Base-by-base conservation (phyloP, 345 rosid species). In the Citropsis articulata region DNA sequence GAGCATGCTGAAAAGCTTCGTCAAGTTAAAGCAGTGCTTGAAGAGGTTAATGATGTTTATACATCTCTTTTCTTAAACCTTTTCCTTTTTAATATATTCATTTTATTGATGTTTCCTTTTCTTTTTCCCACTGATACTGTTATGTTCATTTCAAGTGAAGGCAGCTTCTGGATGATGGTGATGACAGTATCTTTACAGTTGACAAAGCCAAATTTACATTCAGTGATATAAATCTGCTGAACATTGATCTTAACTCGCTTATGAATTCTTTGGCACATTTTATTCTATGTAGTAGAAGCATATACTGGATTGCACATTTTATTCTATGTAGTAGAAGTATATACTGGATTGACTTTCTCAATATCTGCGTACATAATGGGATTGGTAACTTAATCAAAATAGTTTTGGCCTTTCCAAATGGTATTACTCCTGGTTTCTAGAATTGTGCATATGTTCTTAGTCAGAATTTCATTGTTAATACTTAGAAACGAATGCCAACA, bases 1-100 rank as follows among this genome's bases (percentile, higher is more conserved):
- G 99, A 97, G 86, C 99, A 97, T 83, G 98, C 98, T 81, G 99
- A 97, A 86, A 97, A 94, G 90, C 94, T 97, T 86, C 97, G 97
- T 50, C 99, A 93, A 85, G 99, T 97, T 62, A 97, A 94, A 90
- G 98, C 95, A 45, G 99, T 94, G 69, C 97, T 97, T 75, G 99
- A 94, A 84, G 99, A 97, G 99, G 99, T 94, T 69, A 60, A n/a
- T 36, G 19, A 48, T 28, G 61, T 55, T 45, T 31, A 42, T 73
- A 63, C 48, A 6, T 42, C 27, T 77, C 33, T 33, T 45, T 22
- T 31, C 12, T 33, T 31, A 59, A 12, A 12, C 13, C 22, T 33
- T 21, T 27, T 36, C 63, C 56, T 56, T 33, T 36, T n/a, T n/a
- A 22, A 19, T 64, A n/a, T 25, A 7, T 61, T 48, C 65, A 61